Conservation (phyloP, 2,329 filamentous ascomycete species). For the Aspergillus spinulosporus region DNA sequence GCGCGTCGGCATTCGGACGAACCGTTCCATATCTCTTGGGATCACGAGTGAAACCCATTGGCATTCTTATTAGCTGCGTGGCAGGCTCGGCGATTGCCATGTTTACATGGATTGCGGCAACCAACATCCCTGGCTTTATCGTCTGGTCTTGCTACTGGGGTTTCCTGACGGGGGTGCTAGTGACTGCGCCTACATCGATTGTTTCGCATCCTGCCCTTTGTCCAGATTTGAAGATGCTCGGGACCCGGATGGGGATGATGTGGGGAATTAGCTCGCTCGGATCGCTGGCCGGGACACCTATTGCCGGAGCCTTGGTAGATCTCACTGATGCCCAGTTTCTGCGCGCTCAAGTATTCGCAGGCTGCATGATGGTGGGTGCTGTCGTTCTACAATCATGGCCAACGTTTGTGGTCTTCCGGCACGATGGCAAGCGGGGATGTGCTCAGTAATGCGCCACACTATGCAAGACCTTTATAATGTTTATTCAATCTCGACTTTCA, state of each 20-base stretch:
- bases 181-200: slow-evolving; percentile 33
- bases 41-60: slow-evolving; percentile 28
- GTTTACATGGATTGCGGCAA: slow-evolving; percentile 36
- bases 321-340: slow-evolving; percentile 29
- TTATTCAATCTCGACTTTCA: not conserved
- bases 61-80: slow-evolving; percentile 24
- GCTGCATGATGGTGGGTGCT: slow-evolving; percentile 35
- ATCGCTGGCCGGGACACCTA: slow-evolving; percentile 32
- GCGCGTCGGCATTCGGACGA: slow-evolving; percentile 52
- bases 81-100: slow-evolving; percentile 30
- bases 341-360: slow-evolving; percentile 34
- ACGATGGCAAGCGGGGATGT: not conserved
- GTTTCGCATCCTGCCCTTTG: slow-evolving; percentile 33
- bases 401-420: slow-evolving; percentile 23
- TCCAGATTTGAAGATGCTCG: slow-evolving; percentile 28
- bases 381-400: slow-evolving; percentile 32
- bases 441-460: not conserved
- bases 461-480: not conserved
- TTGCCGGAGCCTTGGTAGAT: slow-evolving; percentile 35
- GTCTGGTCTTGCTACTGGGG: slow-evolving; percentile 38
- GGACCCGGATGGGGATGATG: slow-evolving; percentile 37
- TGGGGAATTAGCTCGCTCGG: slow-evolving; percentile 38
- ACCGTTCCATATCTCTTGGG: slow-evolving; percentile 50
- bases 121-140: slow-evolving; percentile 26
- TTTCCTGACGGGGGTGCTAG: slow-evolving; percentile 32